Evolutionary conservation across 441 rosid genomes (phyloP), one percentile per base, ranked within the genome.

Genomic region (Adansonia madagascariensis): DNA sequence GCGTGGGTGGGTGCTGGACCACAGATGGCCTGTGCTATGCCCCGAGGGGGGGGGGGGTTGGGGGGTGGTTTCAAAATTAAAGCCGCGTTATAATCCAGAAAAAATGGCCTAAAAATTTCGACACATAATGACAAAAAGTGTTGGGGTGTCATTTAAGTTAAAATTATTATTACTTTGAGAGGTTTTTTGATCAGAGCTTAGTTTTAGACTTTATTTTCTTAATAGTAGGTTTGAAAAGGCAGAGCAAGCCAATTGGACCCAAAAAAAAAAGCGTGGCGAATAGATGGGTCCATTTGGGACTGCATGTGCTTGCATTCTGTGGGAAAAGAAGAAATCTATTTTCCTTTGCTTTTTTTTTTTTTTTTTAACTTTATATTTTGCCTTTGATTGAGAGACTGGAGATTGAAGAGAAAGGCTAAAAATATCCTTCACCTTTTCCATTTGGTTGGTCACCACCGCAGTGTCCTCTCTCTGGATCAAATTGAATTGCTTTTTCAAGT

Each of bases 401-500:
- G 44, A 57, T 57, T 55, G 59, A 12, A 14, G 44, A 20, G 55
- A 53, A 44, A 35, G 15, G 56, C 65, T 14, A 22, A 6, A 47
- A 20, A 17, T 72, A 59, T 66, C 60, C 61, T 18, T 74, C 35
- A 7, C 53, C 70, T 14, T 79, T 35, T 5, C 41, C 70, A 61
- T 74, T 6, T 22, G 41, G 56, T 69, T 71, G 35, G 49, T 70
- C 62, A 15, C 62, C 46, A 15, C 35, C 1, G 44, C 3, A 15
- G 10, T 3, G 35, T 31, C 35, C 64, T 75, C 76, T 74, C 56
- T 79, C 71, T 75, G 43, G 64, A 39, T 63, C 35, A 35, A 83
- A 31, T 65, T 17, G 39, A 53, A 56, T 8, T 35, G 15, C 11
- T 55, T 20, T 67, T 64, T 43, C 82, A 78, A 82, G 71, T 82